phyloP scores from a whole-genome alignment of 106 monocot species.

The Allium sativum region DNA sequence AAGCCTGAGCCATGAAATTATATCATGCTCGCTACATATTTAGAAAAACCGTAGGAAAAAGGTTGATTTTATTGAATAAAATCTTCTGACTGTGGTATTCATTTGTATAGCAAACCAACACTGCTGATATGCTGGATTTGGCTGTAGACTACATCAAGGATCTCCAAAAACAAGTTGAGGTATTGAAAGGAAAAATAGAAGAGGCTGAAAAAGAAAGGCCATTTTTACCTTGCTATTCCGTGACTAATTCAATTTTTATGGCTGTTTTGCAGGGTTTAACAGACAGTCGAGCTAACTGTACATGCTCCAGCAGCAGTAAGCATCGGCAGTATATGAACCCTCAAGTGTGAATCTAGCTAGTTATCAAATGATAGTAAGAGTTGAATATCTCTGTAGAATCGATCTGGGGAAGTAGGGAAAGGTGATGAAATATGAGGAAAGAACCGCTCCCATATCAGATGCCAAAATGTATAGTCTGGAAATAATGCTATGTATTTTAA shows the following conservation, averaged over 20 bases:
- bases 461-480: too few relatives aligned
- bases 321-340: slow-evolving; percentile 24
- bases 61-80: background rate
- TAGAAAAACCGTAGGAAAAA: too few relatives aligned
- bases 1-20: background rate
- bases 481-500: too few relatives aligned
- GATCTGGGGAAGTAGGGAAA: background rate
- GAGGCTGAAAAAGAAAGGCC: too few relatives aligned
- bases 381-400: background rate
- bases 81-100: background rate
- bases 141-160: slow-evolving; percentile 90
- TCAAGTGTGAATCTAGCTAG: background rate
- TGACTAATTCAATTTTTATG: background rate
- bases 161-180: slow-evolving; percentile 81
- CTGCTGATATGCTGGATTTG: slow-evolving; percentile 89
- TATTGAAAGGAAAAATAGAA: background rate
- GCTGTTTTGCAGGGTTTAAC: slow-evolving; percentile 28
- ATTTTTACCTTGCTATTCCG: background rate
- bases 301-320: slow-evolving; percentile 40
- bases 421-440: too few relatives aligned
- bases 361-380: background rate
- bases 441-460: too few relatives aligned
- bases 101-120: slow-evolving; percentile 75
- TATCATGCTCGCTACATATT: background rate
- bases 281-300: slow-evolving; percentile 54